Conservation (phyloP, 73 alveolate genomes). For the Uronychia binucleata region DNA sequence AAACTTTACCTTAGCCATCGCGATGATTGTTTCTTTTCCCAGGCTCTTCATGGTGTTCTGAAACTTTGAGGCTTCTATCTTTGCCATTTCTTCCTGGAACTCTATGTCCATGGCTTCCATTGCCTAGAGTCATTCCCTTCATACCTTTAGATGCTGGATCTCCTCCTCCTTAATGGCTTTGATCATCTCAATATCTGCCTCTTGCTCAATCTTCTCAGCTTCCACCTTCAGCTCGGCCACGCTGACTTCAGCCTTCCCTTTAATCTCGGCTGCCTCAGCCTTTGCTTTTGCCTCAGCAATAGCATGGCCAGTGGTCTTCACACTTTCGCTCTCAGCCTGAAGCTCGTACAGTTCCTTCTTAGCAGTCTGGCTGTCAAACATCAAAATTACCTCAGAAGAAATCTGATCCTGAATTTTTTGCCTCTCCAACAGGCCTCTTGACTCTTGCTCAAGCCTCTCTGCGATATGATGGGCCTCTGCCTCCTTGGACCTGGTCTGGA, state of each 20-base stretch:
- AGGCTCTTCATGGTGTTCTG: conserved; percentile 18
- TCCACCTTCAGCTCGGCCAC: conserved; percentile 39
- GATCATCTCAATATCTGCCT: conserved; percentile 23
- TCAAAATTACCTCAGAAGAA: background rate
- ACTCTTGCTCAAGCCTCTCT: conserved; percentile 36
- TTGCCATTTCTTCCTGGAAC: conserved; percentile 4
- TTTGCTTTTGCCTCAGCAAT: conserved; percentile 71
- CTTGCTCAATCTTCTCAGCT: conserved; percentile 43
- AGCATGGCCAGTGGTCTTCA: conserved; percentile 51
- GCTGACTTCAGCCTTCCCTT: conserved; percentile 44
- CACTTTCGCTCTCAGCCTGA: conserved; percentile 38
- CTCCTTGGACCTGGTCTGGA: conserved; percentile 54
- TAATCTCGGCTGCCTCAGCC: conserved; percentile 48
- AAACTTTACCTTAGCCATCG: conserved; percentile 36
- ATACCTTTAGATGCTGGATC: conserved; percentile 31
- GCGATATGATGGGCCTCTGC: conserved; percentile 62
- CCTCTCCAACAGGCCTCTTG: conserved; percentile 48
- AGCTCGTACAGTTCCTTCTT: conserved; percentile 30
- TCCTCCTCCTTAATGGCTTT: conserved; percentile 20
- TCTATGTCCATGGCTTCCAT: background rate
- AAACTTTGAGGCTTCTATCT: conserved; percentile 17
- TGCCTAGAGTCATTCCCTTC: too few relatives aligned
- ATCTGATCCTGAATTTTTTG: conserved; percentile 38
- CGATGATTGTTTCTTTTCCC: conserved; percentile 22
- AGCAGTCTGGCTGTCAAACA: background rate